Evolutionary conservation across 805 yeast species (phyloP).

Genomic region (Saturnispora besseyi): DNA sequence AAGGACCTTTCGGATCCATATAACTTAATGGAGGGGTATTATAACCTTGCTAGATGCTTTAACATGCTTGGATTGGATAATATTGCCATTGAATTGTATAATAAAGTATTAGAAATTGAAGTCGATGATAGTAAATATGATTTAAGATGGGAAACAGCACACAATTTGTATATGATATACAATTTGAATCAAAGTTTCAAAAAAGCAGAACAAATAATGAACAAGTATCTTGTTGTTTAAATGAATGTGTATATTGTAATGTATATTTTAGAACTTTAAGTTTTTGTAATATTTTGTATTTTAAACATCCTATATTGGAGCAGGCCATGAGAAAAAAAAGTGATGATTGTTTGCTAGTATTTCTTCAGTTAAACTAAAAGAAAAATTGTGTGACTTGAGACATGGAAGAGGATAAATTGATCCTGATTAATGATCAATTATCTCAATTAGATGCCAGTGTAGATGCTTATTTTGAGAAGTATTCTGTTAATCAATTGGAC

Average conservation of each 20-base stretch:
- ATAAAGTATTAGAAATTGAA: slow-evolving; percentile 48
- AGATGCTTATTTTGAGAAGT: slow-evolving; percentile 8
- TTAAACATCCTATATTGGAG: neutral
- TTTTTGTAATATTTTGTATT: neutral
- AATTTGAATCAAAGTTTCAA: slow-evolving; percentile 62
- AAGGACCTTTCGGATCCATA: slow-evolving; percentile 29
- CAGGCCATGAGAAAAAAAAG: neutral
- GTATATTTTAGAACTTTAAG: neutral
- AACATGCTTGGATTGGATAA: slow-evolving; percentile 73
- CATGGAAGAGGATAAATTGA: neutral
- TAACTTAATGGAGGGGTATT: slow-evolving; percentile 69
- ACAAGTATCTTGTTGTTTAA: slow-evolving; percentile 43
- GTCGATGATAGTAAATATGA: slow-evolving; percentile 38
- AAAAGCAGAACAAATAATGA: slow-evolving; percentile 57
- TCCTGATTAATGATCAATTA: neutral
- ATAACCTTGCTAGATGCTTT: slow-evolving; percentile 76
- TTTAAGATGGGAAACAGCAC: slow-evolving; percentile 72
- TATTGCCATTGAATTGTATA: slow-evolving; percentile 66
- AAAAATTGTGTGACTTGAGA: neutral
- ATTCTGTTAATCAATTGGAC: slow-evolving; percentile 8
- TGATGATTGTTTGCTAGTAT: too few relatives aligned
- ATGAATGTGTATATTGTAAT: slow-evolving; percentile 18
- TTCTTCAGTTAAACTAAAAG: too few relatives aligned
- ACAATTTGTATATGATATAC: slow-evolving; percentile 70
- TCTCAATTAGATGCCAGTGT: slow-evolving; percentile 7